Percentiles rank a stretch among this genome's conserved stretches.
phyloP scores from a whole-genome alignment of 371 early-diverging fungal genomes.

The Mucor lusitanicus region DNA sequence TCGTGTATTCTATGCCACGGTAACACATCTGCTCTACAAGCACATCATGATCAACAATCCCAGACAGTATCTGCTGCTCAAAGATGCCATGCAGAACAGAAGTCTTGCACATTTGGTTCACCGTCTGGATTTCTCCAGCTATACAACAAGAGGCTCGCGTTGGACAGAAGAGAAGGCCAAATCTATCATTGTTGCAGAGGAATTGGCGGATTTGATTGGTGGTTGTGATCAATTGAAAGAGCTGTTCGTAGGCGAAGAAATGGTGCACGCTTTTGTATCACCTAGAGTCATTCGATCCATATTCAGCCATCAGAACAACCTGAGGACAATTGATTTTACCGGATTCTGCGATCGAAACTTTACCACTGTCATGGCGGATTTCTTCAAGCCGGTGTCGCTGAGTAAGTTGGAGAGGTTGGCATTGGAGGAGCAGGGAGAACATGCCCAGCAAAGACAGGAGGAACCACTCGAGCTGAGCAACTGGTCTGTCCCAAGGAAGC shows the following conservation, averaged over 20 bases:
- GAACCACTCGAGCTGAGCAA: neutral
- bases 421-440: neutral
- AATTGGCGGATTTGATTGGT: slow-evolving; percentile 25
- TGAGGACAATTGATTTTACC: slow-evolving; percentile 32
- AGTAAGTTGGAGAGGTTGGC: slow-evolving; percentile 4
- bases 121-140: slow-evolving; percentile 38
- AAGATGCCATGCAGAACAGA: neutral
- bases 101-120: slow-evolving; percentile 9
- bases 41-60: slow-evolving; percentile 32
- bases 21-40: slow-evolving; percentile 22
- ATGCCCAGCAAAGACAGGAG: neutral
- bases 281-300: slow-evolving; percentile 30
- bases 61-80: slow-evolving; percentile 27
- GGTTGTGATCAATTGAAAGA: slow-evolving; percentile 29
- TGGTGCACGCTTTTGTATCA: slow-evolving; percentile 36
- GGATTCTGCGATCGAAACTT: slow-evolving; percentile 35
- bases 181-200: slow-evolving; percentile 24
- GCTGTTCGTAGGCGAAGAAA: slow-evolving; percentile 37
- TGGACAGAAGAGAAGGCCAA: slow-evolving; percentile 38
- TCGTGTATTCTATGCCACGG: slow-evolving; percentile 16
- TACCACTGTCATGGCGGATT: slow-evolving; percentile 25
- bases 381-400: slow-evolving; percentile 13
- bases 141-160: slow-evolving; percentile 40
- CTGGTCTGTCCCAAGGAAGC: slow-evolving; percentile 22
- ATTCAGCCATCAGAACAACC: slow-evolving; percentile 21